A percentile compares a stretch with the other conserved stretches of the same genome.
phyloP scores from a whole-genome alignment of 257 asterid genomes.

The Solanum chiquidenum region DNA sequence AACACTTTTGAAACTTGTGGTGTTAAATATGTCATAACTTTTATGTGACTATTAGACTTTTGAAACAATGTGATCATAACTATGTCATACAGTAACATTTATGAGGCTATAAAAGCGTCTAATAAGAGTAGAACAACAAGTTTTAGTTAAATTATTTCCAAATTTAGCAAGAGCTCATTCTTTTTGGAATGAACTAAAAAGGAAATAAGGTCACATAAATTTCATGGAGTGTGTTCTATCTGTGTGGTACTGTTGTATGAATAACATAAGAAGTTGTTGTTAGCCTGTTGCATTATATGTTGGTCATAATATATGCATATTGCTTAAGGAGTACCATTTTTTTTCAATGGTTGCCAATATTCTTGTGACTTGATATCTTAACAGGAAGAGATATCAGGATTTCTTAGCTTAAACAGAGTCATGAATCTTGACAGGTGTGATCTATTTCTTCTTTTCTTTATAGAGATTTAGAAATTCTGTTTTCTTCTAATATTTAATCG shows the following conservation, averaged over 20 bases:
- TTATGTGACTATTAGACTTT: neutral
- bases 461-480: neutral
- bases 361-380: neutral
- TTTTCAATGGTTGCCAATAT: neutral
- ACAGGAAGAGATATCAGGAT: slow-evolving; percentile 79
- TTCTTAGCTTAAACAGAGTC: slow-evolving; percentile 87
- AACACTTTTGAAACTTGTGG: neutral
- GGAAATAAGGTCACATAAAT: neutral
- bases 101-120: neutral
- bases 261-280: neutral
- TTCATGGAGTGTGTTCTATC: neutral
- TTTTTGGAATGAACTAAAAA: neutral
- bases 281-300: neutral
- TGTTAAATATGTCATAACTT: neutral
- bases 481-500: neutral
- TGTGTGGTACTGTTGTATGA: neutral
- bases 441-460: neutral
- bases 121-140: neutral
- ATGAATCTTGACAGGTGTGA: slow-evolving; percentile 82
- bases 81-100: neutral
- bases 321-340: neutral
- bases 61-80: neutral
- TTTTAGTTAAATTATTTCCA: neutral
- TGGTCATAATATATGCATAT: neutral
- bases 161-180: neutral